A percentile compares a stretch with the other conserved stretches of the same genome.
Evolutionary conservation across 768 basidiomycete genomes (phyloP).

Genomic region (Termitomyces sp.): DNA sequence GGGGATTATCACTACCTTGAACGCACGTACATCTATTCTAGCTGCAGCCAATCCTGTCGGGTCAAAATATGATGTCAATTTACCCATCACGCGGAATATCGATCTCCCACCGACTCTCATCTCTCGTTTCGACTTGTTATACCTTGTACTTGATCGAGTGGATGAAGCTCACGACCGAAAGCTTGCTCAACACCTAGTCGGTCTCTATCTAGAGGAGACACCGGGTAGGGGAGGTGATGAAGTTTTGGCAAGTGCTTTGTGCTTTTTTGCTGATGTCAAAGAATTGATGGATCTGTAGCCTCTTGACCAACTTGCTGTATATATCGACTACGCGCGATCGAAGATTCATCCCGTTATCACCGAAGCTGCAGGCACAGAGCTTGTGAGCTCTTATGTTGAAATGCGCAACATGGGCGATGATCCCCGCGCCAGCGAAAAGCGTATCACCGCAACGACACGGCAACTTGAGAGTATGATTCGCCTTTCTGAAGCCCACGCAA

Average conservation of each 20-base stretch:
- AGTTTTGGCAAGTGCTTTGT: slow-evolving; percentile 60
- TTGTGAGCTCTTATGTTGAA: slow-evolving; percentile 87
- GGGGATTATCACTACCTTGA: slow-evolving; percentile 97
- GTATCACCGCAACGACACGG: slow-evolving; percentile 97
- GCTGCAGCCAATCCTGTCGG: slow-evolving; percentile 98
- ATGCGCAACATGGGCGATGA: slow-evolving; percentile 92
- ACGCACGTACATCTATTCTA: slow-evolving; percentile 96
- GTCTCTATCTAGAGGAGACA: slow-evolving; percentile 89
- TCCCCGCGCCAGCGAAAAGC: slow-evolving; percentile 81
- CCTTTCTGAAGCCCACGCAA: slow-evolving; percentile 92
- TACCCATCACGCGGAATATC: slow-evolving; percentile 94
- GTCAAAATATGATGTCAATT: slow-evolving; percentile 88
- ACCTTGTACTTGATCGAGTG: slow-evolving; percentile 92
- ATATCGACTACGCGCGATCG: slow-evolving; percentile 89
- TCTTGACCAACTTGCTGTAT: slow-evolving; percentile 85
- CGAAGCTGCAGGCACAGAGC: slow-evolving; percentile 79
- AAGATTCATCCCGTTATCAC: slow-evolving; percentile 85
- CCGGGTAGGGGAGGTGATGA: slow-evolving; percentile 67
- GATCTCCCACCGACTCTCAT: slow-evolving; percentile 97
- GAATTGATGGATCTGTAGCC: slow-evolving; percentile 47
- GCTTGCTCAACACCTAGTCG: slow-evolving; percentile 90
- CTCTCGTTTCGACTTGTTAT: slow-evolving; percentile 95
- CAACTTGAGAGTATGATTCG: slow-evolving; percentile 98
- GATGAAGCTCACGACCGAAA: slow-evolving; percentile 85
- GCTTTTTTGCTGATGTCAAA: neutral